These are phyloP conservation scores for Microcyclospora pomicola DNA, from an alignment of 2,329 filamentous ascomycete species.

Conservation along the genomic window DNA sequence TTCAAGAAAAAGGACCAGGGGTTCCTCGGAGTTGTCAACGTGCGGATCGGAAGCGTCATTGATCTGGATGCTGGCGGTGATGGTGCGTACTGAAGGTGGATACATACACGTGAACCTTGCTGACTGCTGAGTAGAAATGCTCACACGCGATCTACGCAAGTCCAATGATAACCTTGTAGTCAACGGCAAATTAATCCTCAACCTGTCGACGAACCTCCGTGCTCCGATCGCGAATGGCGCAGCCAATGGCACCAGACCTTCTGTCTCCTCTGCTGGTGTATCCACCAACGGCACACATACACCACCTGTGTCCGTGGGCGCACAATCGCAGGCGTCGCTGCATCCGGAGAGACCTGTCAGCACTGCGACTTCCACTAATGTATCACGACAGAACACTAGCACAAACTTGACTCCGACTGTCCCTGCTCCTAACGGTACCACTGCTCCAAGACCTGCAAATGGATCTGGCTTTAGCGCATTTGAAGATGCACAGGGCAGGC, in stretches of 20 bases:
- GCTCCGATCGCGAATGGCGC: constrained; percentile 46
- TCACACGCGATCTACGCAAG: constrained; percentile 92
- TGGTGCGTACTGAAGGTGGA: constrained; percentile 44
- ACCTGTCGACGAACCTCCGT: constrained; percentile 79
- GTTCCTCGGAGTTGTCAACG: constrained; percentile 94
- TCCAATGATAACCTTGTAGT: constrained; percentile 96
- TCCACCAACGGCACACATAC: constrained; percentile 26
- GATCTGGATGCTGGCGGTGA: constrained; percentile 81
- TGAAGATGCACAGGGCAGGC: constrained; percentile 83
- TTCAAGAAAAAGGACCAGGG: constrained; percentile 99
- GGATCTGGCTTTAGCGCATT: constrained; percentile 67
- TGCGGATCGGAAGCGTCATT: constrained; percentile 86
- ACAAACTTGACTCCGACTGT: constrained; percentile 13
- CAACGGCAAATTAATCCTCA: constrained; percentile 93
- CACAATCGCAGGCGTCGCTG: constrained; percentile 23
- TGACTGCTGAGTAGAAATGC: constrained; percentile 56
- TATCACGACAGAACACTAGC: constrained; percentile 13
- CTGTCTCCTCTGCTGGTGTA: constrained; percentile 22
- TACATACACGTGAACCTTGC: neutral
- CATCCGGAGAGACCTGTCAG: constrained; percentile 15
- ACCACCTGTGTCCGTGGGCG: constrained; percentile 27
- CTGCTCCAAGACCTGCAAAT: constrained; percentile 26
- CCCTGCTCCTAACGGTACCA: constrained; percentile 16
- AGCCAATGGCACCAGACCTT: constrained; percentile 28
- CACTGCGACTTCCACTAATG: constrained; percentile 12